Percentiles rank a stretch among this genome's conserved stretches.
phyloP scores from a whole-genome alignment of 2,329 filamentous ascomycete genomes.

The Xylariales sp. region DNA sequence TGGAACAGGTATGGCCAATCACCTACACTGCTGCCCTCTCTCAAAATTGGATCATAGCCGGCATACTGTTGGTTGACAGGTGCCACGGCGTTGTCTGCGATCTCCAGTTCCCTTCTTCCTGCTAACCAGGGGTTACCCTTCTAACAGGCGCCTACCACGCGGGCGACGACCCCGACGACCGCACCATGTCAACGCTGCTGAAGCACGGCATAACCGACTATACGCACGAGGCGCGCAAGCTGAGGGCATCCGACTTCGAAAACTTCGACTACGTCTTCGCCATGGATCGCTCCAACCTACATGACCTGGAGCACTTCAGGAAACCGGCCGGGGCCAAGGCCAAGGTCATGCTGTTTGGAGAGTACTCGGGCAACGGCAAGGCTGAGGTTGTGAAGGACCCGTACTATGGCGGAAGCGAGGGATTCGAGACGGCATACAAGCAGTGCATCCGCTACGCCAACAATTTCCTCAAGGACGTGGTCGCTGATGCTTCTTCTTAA shows the following conservation, averaged over 20 bases:
- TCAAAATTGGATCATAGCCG: no score
- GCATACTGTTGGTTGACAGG: no score
- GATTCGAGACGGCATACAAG: conserved; percentile 82
- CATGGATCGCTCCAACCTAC: conserved; percentile 84
- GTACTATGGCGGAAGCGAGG: conserved; percentile 82
- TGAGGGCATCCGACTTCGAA: conserved; percentile 69
- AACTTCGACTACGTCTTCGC: conserved; percentile 91
- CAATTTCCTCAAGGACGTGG: conserved; percentile 65
- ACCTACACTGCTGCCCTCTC: not conserved
- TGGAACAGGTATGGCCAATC: conserved; percentile 60
- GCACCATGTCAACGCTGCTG: conserved; percentile 76
- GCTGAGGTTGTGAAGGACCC: conserved; percentile 79
- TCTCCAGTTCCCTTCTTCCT: not conserved
- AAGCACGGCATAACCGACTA: conserved; percentile 74
- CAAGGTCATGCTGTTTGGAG: conserved; percentile 78
- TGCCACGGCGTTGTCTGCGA: no score
- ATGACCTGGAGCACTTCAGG: conserved; percentile 60
- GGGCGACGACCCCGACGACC: conserved; percentile 70
- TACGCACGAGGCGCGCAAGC: conserved; percentile 70
- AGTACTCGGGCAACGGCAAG: conserved; percentile 63
- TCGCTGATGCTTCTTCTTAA: conserved; percentile 29
- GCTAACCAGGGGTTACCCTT: not conserved
- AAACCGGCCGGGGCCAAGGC: conserved; percentile 53
- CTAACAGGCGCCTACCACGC: conserved; percentile 71
- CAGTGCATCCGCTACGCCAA: conserved; percentile 73